Evolutionary conservation across 441 rosid genomes (phyloP), one percentile per base, ranked within the genome.

Genomic region (Croton setiger): DNA sequence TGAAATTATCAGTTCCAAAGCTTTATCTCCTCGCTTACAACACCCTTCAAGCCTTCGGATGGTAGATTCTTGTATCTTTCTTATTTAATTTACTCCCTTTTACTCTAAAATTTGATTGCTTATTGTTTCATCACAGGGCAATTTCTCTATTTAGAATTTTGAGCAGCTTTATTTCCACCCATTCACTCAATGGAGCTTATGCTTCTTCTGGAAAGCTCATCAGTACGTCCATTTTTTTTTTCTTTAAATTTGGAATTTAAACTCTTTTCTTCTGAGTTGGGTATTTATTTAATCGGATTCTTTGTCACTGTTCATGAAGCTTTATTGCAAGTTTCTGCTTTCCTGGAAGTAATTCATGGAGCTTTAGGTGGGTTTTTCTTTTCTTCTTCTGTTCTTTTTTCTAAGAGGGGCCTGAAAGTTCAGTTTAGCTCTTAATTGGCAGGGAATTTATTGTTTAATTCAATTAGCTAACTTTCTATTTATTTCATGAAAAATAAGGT

Each of bases 261-360:
- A 37, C 41, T 2, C 7, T 5, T 37, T 37, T 37, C 36, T 10
- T 10, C 17, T 4, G 12, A 20, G 14, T 48, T 74, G 13, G 37
- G 69, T 33, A 12, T 41, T 8, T 37, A 8, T 37, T 51, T 74
- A 5, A 53, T 59, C 39, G 21, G 8, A 36, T 8, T 43, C 21
- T 62, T 27, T 57, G 39, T 55, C 52, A 20, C 4, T 71, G 51
- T 56, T 35, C 43, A 15, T 75, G 70, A 75, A 91, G 98, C 87
- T 84, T 67, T 86, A 71, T 76, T 91, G 37, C 96, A 93, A 74
- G 67, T 74, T 60, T 77, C 35, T 75, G 75, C 91, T 10, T 76
- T 88, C 76, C 68, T 87, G 81, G 98, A 94, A 82, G 90, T 91
- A 58, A 68, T 91, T 66, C 97, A 93, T 81, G 97, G 96, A 83